Evolutionary conservation across 106 monocot species (phyloP).

Genomic region (Dendrobium huoshanense): DNA sequence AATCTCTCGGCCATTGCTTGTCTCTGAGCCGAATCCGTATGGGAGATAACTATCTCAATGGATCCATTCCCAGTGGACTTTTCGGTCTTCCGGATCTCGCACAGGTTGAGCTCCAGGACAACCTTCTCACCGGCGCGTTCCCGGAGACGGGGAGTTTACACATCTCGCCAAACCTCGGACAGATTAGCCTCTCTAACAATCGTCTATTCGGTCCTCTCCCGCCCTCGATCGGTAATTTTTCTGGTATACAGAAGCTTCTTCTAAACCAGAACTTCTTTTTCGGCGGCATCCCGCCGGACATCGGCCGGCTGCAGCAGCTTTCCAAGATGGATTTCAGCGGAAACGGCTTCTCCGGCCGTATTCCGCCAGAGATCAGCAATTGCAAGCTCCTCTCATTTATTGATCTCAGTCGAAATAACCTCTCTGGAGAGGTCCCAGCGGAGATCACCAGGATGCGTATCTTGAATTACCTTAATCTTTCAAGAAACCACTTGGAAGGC

Average conservation of each 20-base stretch:
- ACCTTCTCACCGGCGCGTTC: slow-evolving; percentile 48
- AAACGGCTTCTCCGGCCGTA: slow-evolving; percentile 41
- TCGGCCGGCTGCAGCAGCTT: slow-evolving; percentile 71
- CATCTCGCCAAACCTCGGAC: slow-evolving; percentile 30
- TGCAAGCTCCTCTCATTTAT: slow-evolving; percentile 63
- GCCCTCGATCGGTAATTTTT: slow-evolving; percentile 54
- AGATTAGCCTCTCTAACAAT: slow-evolving; percentile 54
- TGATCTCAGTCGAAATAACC: slow-evolving; percentile 54
- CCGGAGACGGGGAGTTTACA: slow-evolving; percentile 13
- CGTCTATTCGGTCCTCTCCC: slow-evolving; percentile 39
- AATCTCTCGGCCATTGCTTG: slow-evolving; percentile 33
- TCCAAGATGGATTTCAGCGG: slow-evolving; percentile 73
- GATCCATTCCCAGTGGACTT: slow-evolving; percentile 45
- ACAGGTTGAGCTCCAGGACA: slow-evolving; percentile 57
- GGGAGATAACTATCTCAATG: slow-evolving; percentile 61
- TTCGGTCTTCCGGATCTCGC: slow-evolving; percentile 39
- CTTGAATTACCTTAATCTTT: slow-evolving; percentile 82
- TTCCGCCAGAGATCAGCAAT: slow-evolving; percentile 45
- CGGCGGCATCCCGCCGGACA: slow-evolving; percentile 54
- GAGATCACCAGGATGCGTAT: slow-evolving; percentile 72
- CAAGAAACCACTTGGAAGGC: slow-evolving; percentile 65
- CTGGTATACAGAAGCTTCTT: slow-evolving; percentile 74
- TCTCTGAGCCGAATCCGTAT: slow-evolving; percentile 40
- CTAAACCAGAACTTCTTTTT: slow-evolving; percentile 62
- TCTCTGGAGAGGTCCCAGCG: slow-evolving; percentile 44